Percentiles rank a stretch among this genome's conserved stretches.
Conservation (phyloP, 768 basidiomycete genomes). For the Tylopilus subfusipes region DNA sequence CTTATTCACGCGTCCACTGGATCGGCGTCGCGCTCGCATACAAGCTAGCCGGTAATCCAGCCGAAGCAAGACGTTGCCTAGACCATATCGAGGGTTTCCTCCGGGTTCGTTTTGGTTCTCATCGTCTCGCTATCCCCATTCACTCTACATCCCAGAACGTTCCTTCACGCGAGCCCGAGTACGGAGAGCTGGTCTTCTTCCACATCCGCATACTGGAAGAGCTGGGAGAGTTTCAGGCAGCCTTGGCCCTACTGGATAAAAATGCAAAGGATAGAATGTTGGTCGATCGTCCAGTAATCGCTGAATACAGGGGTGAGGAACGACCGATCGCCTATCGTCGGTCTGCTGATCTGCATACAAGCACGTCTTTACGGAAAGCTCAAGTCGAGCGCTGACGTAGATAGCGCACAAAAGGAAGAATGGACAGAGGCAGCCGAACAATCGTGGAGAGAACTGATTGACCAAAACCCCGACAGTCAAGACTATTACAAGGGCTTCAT, state of each 20-base stretch:
- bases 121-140: slow-evolving; percentile 3
- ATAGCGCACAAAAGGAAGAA: slow-evolving; percentile 23
- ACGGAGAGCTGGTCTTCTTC: slow-evolving; percentile 79
- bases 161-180: slow-evolving; percentile 74
- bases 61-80: slow-evolving; percentile 67
- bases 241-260: slow-evolving; percentile 58
- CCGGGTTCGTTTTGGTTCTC: slow-evolving; percentile 45
- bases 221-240: slow-evolving; percentile 56
- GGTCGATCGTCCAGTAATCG: slow-evolving; percentile 66
- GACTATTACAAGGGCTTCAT: slow-evolving; percentile 80
- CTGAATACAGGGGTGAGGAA: slow-evolving; percentile 61
- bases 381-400: slow-evolving; percentile 8
- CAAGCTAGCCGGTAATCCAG: slow-evolving; percentile 72
- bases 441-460: slow-evolving; percentile 77
- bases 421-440: slow-evolving; percentile 68
- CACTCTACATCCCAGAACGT: slow-evolving; percentile 51
- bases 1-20: slow-evolving; percentile 87
- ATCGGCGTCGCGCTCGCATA: slow-evolving; percentile 84
- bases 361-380: slow-evolving; percentile 77
- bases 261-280: slow-evolving; percentile 62
- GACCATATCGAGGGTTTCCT: slow-evolving; percentile 68
- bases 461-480: slow-evolving; percentile 80
- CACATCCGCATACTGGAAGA: slow-evolving; percentile 74
- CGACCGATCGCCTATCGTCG: not conserved
- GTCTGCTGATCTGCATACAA: slow-evolving; percentile 30